These are phyloP conservation scores for Lenzites betulinus DNA, from an alignment of 768 basidiomycete genomes.

Conservation along the genomic window DNA sequence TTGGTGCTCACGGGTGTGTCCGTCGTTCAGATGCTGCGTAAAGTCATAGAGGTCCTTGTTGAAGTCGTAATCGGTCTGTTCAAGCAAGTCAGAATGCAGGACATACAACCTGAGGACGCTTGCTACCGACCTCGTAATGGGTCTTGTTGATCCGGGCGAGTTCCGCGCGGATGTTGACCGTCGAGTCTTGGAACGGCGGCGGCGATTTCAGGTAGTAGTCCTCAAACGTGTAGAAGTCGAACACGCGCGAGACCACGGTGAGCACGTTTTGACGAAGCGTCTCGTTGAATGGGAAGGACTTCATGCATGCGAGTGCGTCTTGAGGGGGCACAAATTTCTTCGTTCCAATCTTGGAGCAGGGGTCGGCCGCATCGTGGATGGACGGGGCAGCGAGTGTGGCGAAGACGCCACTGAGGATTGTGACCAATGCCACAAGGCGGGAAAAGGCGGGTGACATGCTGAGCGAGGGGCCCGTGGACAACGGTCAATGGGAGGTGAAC, in stretches of 20 bases:
- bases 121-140: slow-evolving; percentile 42
- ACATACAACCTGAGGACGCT: neutral
- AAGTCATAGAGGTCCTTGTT: slow-evolving; percentile 58
- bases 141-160: slow-evolving; percentile 51
- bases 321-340: slow-evolving; percentile 49
- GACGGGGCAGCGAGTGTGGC: slow-evolving; percentile 6
- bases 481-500: neutral
- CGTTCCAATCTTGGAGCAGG: slow-evolving; percentile 38
- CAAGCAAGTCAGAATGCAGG: neutral
- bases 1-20: slow-evolving; percentile 61
- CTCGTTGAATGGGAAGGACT: slow-evolving; percentile 47
- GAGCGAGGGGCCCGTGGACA: neutral
- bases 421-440: slow-evolving; percentile 5
- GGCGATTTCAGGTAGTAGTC: slow-evolving; percentile 40
- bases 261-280: slow-evolving; percentile 41
- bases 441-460: neutral
- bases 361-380: slow-evolving; percentile 30
- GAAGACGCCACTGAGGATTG: neutral
- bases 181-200: slow-evolving; percentile 47
- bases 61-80: slow-evolving; percentile 67
- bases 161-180: slow-evolving; percentile 51
- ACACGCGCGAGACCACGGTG: slow-evolving; percentile 34
- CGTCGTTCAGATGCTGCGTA: slow-evolving; percentile 59
- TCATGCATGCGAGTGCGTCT: slow-evolving; percentile 59
- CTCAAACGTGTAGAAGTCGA: slow-evolving; percentile 45